phyloP scores from a whole-genome alignment of 176 grass and related monocot species.

The Bonia amplexicaulis region DNA sequence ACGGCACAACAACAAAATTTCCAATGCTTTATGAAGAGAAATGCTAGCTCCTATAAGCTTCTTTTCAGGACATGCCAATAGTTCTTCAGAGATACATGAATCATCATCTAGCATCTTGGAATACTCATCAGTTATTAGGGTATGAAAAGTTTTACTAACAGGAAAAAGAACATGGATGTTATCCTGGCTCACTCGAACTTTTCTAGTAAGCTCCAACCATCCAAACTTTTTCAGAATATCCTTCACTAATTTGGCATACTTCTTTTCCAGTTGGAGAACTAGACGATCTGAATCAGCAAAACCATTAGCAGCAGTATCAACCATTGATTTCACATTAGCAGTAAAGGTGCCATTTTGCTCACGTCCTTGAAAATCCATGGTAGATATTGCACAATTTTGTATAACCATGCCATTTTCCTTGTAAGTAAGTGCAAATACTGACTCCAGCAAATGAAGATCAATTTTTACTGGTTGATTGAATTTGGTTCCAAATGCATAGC shows the following conservation, averaged over 20 bases:
- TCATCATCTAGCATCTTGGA: conserved; percentile 27
- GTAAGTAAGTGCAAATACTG: conserved; percentile 6
- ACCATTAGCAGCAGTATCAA: conserved; percentile 12
- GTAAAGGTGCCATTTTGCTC: conserved; percentile 1
- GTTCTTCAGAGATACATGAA: conserved; percentile 21
- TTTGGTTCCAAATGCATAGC: conserved; percentile 96
- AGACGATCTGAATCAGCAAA: conserved; percentile 23
- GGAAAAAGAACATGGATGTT: conserved; percentile 60
- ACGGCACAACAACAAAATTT: conserved; percentile 44
- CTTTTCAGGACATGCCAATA: conserved; percentile 22
- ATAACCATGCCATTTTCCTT: not conserved
- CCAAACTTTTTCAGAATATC: conserved; percentile 78
- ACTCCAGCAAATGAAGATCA: conserved; percentile 61
- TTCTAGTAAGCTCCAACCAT: conserved; percentile 86
- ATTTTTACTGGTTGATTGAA: conserved; percentile 77
- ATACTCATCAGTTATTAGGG: conserved; percentile 40
- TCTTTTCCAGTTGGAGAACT: conserved; percentile 71
- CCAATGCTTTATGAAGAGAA: conserved; percentile 43
- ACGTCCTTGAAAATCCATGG: conserved; percentile 6
- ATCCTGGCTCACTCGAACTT: conserved; percentile 64
- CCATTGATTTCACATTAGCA: conserved; percentile 10
- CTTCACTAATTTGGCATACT: conserved; percentile 72
- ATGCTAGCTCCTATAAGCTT: conserved; percentile 29
- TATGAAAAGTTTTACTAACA: conserved; percentile 47
- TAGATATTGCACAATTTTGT: not conserved